phyloP scores from a whole-genome alignment of 352 stramenopile species.

The Phytophthora cactorum region DNA sequence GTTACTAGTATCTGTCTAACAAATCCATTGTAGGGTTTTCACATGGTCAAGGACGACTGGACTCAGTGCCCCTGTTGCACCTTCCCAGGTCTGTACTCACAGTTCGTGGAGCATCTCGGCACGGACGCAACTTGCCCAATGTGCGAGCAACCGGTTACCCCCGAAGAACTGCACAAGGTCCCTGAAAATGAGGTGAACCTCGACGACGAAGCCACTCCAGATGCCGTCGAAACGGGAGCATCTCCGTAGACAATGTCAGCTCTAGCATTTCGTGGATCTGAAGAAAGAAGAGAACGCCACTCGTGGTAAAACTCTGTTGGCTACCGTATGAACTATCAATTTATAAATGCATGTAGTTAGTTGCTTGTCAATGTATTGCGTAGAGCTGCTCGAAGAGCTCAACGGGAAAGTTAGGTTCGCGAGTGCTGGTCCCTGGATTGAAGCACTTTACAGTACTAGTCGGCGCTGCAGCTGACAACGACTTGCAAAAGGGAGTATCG shows the following conservation, averaged over 20 bases:
- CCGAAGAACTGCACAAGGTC: constrained; percentile 39
- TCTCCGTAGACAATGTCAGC: constrained; percentile 17
- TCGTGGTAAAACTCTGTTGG: neutral
- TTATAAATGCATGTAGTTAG: neutral
- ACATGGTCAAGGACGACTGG: constrained; percentile 95
- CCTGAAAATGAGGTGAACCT: constrained; percentile 57
- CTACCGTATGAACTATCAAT: too few species aligned
- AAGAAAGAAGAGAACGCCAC: neutral
- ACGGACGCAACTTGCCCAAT: constrained; percentile 76
- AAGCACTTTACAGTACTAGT: neutral
- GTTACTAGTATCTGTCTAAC: neutral
- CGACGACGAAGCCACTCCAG: constrained; percentile 33
- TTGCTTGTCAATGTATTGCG: neutral
- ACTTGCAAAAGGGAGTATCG: neutral
- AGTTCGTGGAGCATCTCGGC: constrained; percentile 85
- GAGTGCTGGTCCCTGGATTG: neutral
- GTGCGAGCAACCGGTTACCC: constrained; percentile 66
- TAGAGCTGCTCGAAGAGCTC: neutral
- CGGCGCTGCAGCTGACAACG: neutral
- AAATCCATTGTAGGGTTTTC: constrained; percentile 66
- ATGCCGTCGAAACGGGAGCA: constrained; percentile 18
- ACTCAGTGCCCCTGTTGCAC: constrained; percentile 88
- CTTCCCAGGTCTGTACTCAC: constrained; percentile 91
- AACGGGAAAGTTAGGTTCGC: neutral
- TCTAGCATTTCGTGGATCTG: neutral